Base-by-base conservation (phyloP, 768 basidiomycete genomes). In the Termitomyces sp. region DNA sequence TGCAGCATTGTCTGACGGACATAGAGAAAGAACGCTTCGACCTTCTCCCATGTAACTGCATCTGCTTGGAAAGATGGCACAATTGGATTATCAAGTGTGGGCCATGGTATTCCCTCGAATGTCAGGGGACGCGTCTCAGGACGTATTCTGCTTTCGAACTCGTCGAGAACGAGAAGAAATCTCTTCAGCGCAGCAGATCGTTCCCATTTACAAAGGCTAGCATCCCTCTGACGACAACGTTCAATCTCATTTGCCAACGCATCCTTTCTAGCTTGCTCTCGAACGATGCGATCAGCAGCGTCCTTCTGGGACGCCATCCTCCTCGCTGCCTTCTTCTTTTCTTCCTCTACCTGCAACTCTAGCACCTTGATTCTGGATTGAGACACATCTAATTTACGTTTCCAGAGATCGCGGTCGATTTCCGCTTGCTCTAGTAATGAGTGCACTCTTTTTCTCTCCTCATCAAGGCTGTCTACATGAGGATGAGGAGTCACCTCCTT, bases 101-200 rank as follows among this genome's bases (percentile, higher is more conserved):
- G 55, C 66, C 66, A 65, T 17, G 66, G 66, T 40, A 67, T 48
- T 14, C 41, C 56, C 12, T n/a, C 35, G 12, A 59, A 57, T 38
- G 58, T 62, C 46, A 64, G 53, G 8, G 63, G 67, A n/a, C 55
- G 50, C 10, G 55, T 37, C 53, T 64, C 64, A 35, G 48, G 62
- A 57, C 64, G 64, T 48, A 58, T 63, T 37, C 50, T 53, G 23
- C 41, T 50, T n/a, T 65, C 63, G 35, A 60, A 60, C 17, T 62
- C 61, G 15, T 54, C 53, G 33, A 55, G 23, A 37, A 59, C 43
- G 12, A 40, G 14, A 33, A 26, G n/a, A 38, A 62, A 62, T 53
- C 61, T 46, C 26, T 26, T 35, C 14, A 51, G 5, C 11, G 58
- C 61, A 37, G 21, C 14, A 14, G 17, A 19, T 10, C 14, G 41